These are phyloP conservation scores for Pestalotiopsis sp. DNA, from an alignment of 2,329 filamentous ascomycete genomes.

Conservation along the genomic window DNA sequence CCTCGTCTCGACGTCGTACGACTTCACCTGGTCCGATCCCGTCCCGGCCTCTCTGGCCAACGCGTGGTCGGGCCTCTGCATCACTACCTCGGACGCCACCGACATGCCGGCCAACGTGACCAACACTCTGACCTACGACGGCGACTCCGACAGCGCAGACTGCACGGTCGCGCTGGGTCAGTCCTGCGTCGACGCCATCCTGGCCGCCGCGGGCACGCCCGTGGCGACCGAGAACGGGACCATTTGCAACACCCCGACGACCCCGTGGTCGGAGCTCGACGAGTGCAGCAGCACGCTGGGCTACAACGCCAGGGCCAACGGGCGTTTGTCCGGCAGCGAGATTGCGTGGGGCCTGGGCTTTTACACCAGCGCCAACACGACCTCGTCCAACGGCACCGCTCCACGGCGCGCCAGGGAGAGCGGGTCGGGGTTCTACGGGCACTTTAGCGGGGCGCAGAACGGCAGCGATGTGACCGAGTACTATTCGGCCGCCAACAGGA, in stretches of 20 bases:
- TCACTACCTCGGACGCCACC: neutral
- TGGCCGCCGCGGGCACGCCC: neutral
- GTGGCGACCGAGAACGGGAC: neutral
- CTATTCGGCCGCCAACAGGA: neutral
- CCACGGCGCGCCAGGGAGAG: neutral
- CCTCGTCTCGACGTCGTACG: neutral
- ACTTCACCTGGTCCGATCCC: neutral
- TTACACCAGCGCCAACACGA: neutral
- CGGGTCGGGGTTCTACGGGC: neutral
- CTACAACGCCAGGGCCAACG: no score
- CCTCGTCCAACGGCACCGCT: neutral
- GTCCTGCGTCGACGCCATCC: neutral
- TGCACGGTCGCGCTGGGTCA: neutral
- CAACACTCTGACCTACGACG: neutral
- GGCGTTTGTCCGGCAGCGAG: no score
- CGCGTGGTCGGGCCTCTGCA: neutral
- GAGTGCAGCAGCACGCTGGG: neutral
- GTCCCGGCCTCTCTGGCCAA: no score
- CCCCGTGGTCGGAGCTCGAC: neutral
- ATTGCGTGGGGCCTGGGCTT: neutral
- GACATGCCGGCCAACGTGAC: neutral
- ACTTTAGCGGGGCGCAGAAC: neutral
- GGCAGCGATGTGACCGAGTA: neutral
- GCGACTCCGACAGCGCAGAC: neutral
- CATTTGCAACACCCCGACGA: neutral